phyloP scores from a whole-genome alignment of 768 basidiomycete genomes.

The Rhizopogon sp. region DNA sequence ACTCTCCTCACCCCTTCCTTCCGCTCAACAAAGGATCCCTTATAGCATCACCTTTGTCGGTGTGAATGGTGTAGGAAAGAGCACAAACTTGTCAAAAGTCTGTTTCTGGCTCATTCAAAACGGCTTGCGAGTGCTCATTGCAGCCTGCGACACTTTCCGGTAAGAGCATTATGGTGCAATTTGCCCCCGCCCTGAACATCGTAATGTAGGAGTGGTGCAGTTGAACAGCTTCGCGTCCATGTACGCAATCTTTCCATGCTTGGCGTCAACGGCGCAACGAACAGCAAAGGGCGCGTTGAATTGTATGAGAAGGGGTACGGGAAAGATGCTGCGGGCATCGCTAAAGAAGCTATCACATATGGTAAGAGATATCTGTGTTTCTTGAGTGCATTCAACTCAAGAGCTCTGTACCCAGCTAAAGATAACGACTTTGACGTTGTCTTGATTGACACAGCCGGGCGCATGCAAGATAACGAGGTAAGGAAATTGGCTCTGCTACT shows the following conservation, averaged over 20 bases:
- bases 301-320: slow-evolving; percentile 96
- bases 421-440: slow-evolving; percentile 95
- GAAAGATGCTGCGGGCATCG: slow-evolving; percentile 98
- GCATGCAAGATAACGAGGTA: slow-evolving; percentile 99
- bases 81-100: slow-evolving; percentile 96
- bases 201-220: slow-evolving; percentile 77
- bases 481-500: slow-evolving; percentile 7
- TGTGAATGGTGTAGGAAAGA: slow-evolving; percentile 98
- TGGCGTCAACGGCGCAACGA: slow-evolving; percentile 58
- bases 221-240: slow-evolving; percentile 96
- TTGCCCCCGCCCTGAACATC: not conserved
- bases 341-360: slow-evolving; percentile 88
- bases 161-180: slow-evolving; percentile 23
- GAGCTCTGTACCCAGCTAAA: slow-evolving; percentile 47
- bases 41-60: slow-evolving; percentile 97
- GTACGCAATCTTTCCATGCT: slow-evolving; percentile 91
- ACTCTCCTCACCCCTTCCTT: slow-evolving; percentile 64
- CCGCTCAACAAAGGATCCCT: slow-evolving; percentile 74
- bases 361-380: slow-evolving; percentile 42
- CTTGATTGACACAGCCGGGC: slow-evolving; percentile 94
- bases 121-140: slow-evolving; percentile 86
- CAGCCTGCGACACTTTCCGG: slow-evolving; percentile 98
- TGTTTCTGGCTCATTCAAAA: slow-evolving; percentile 99
- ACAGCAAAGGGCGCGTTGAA: slow-evolving; percentile 79
- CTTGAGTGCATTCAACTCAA: slow-evolving; percentile 4